Percentiles rank a stretch among this genome's conserved stretches.
Evolutionary conservation across 768 basidiomycete species (phyloP).

Genomic region (Lactarius sanguifluus): DNA sequence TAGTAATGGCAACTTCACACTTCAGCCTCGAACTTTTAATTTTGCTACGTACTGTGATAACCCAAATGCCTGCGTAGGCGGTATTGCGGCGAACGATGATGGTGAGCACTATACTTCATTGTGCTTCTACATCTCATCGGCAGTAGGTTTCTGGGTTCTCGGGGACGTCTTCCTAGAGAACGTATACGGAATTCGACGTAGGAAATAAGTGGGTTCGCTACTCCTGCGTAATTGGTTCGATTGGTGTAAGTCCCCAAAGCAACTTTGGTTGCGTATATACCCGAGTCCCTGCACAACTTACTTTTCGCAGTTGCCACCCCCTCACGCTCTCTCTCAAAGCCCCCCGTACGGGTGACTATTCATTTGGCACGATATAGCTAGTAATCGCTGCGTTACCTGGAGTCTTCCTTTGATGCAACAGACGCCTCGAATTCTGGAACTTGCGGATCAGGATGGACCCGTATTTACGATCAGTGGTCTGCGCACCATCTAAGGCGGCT

Average conservation of each 20-base stretch:
- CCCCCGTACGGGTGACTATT: no score
- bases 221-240: background rate
- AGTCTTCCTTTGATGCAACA: no score
- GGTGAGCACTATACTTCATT: background rate
- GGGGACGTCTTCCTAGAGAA: constrained; percentile 6
- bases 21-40: constrained; percentile 34
- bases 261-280: background rate
- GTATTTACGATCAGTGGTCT: no score
- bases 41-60: constrained; percentile 30
- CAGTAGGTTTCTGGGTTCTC: constrained; percentile 9
- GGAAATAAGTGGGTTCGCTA: constrained; percentile 22
- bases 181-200: constrained; percentile 16
- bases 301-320: background rate
- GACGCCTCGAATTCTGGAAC: no score
- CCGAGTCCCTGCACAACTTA: background rate
- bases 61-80: constrained; percentile 26
- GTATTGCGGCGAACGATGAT: constrained; percentile 9
- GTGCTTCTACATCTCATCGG: no score
- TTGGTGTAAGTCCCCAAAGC: background rate
- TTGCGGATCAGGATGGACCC: no score
- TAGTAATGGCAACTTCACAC: constrained; percentile 32
- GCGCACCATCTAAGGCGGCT: no score
- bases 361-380: no score
- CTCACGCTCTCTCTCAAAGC: background rate
- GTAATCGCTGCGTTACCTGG: no score